Evolutionary conservation across 331 rosid species (phyloP), one percentile per base, ranked within the genome.

Genomic region (Malus hybrid): DNA sequence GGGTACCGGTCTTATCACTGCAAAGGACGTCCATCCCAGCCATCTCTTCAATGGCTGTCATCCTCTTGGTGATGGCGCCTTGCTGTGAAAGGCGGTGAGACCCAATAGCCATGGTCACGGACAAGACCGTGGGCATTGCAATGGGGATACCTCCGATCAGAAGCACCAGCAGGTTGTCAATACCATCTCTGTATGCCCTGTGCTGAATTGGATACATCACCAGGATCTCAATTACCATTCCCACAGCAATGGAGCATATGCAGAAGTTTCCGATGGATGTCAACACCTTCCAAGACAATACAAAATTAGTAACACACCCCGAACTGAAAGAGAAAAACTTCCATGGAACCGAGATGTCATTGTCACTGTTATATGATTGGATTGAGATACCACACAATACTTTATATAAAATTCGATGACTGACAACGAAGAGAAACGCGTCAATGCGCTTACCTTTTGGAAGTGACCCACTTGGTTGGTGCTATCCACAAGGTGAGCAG

Each of bases 21-120:
- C 98, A 93, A 10, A 93, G 94, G 34, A 93, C 90, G 78, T 93
- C 96, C 97, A 93, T 90, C 4, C 97, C 97, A 2, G 97, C 97
- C 97, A 93, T 93, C 84, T 93, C 97, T 72, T 93, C 97, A 72
- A 93, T 93, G 75, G 97, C 97, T 44, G 97, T 93, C 97, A 93
- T 93, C 74, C 97, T 93, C 83, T 93, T 93, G 34, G 97, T 93
- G 78, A 93, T 93, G 82, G 98, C 98, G 15, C 98, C 98, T 85
- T 93, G 98, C 62, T 90, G 70, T 0, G 98, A 89, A 19, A 93
- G 79, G 57, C 93, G 93, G 77, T 93, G 98, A 56, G 98, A 90
- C 22, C 98, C 98, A 55, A 93, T 90, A 57, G 97, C 98, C 98
- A 93, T 93, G 76, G 98, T 93, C 34, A 93, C 98, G 1, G 24